Percentiles rank a stretch among this genome's conserved stretches.
Evolutionary conservation across 1,139 yeast genomes (phyloP).

Genomic region (Saccharomycopsis hybrid): DNA sequence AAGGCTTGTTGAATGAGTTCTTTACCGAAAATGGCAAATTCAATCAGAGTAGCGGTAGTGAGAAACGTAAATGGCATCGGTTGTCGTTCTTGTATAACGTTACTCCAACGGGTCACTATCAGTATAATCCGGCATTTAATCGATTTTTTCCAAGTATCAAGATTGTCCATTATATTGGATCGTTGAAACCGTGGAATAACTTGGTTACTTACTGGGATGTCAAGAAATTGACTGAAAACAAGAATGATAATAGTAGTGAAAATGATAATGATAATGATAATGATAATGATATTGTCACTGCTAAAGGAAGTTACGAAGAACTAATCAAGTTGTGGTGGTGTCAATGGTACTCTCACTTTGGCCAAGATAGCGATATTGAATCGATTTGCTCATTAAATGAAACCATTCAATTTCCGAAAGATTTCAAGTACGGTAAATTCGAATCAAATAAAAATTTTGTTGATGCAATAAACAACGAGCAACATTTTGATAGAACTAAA

Average conservation of each 20-base stretch:
- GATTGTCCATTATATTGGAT: slow-evolving; percentile 77
- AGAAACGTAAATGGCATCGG: slow-evolving; percentile 45
- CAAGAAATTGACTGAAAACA: slow-evolving; percentile 5
- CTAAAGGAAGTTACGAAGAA: slow-evolving; percentile 1
- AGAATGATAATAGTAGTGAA: background rate
- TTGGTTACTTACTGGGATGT: background rate
- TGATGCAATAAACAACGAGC: background rate
- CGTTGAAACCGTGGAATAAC: slow-evolving; percentile 72
- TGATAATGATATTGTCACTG: background rate
- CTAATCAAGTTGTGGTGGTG: slow-evolving; percentile 13
- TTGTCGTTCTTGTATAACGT: slow-evolving; percentile 81
- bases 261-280: background rate
- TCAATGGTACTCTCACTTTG: slow-evolving; percentile 2
- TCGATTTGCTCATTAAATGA: background rate
- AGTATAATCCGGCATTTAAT: slow-evolving; percentile 72
- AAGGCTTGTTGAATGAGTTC: slow-evolving; percentile 80
- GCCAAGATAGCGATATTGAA: background rate
- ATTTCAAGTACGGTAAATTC: background rate
- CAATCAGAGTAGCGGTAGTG: slow-evolving; percentile 21
- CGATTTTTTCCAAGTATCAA: slow-evolving; percentile 52
- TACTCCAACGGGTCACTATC: slow-evolving; percentile 76
- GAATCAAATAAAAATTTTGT: slow-evolving; percentile 1
- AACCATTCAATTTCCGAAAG: background rate
- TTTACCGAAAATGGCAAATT: slow-evolving; percentile 41
- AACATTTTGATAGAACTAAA: background rate